Conservation (phyloP, 768 basidiomycete species). For the Boletus reticulatus region DNA sequence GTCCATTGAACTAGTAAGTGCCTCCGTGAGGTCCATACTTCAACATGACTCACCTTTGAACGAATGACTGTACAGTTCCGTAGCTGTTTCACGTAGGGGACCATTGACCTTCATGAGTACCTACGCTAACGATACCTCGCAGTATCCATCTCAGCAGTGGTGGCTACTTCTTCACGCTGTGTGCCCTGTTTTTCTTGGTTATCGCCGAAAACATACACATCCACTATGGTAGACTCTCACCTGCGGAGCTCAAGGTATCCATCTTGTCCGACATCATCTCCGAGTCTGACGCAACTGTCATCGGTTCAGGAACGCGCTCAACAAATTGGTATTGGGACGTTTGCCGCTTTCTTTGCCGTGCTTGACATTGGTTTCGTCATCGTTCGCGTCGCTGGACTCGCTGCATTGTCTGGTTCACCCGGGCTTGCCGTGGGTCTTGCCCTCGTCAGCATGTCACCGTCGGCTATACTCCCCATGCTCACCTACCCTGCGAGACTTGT, state of each 20-base stretch:
- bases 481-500: not conserved
- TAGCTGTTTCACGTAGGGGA: constrained; percentile 14
- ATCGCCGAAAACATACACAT: constrained; percentile 21
- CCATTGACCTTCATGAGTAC: not conserved
- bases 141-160: constrained; percentile 19
- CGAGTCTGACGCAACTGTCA: not conserved
- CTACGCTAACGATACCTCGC: constrained; percentile 1
- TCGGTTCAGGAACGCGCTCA: constrained; percentile 9
- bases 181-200: constrained; percentile 11
- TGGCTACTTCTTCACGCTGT: constrained; percentile 9
- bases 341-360: constrained; percentile 13
- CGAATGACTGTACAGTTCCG: constrained; percentile 6
- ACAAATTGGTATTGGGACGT: constrained; percentile 11
- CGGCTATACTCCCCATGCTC: constrained; percentile 1
- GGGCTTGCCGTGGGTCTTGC: constrained; percentile 10
- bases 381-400: constrained; percentile 16
- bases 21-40: too few relatives aligned
- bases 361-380: constrained; percentile 21
- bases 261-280: not conserved
- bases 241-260: constrained; percentile 23
- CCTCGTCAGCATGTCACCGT: constrained; percentile 10
- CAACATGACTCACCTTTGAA: not conserved
- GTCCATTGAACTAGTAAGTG: constrained; percentile 23
- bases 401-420: constrained; percentile 10
- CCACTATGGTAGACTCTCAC: constrained; percentile 21